A percentile compares a stretch with the other conserved stretches of the same genome.
phyloP scores from a whole-genome alignment of 306 rosid genomes.

The barrel medic (Medicago truncatula) region DNA sequence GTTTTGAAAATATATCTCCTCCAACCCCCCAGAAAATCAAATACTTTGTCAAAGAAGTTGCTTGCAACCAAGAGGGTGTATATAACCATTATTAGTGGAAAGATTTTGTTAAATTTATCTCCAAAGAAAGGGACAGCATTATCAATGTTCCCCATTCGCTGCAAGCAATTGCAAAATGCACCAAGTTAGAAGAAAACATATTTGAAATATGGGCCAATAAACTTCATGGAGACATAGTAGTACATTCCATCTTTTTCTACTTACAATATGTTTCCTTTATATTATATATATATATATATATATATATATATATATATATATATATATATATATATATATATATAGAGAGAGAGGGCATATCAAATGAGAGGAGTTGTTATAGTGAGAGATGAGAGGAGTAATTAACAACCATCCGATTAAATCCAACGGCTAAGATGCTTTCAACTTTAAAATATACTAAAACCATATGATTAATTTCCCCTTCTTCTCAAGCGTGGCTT shows the following conservation, averaged over 20 bases:
- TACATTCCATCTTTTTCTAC: background rate
- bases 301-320: no score
- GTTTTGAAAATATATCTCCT: conserved; percentile 78
- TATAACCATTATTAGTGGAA: conserved; percentile 95
- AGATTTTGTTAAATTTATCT: conserved; percentile 75
- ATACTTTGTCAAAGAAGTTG: conserved; percentile 85
- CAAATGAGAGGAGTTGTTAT: no score
- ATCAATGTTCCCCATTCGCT: conserved; percentile 96
- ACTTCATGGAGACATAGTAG: conserved; percentile 33
- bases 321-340: no score
- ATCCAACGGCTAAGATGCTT: no score
- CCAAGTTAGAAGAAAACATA: conserved; percentile 35
- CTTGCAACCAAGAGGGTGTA: conserved; percentile 94
- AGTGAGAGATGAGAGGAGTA: no score
- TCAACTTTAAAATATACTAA: no score
- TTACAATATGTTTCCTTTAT: background rate
- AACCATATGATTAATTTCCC: no score
- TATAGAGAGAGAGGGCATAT: no score
- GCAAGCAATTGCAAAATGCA: conserved; percentile 53
- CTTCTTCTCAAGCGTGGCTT: no score
- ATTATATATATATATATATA: no score
- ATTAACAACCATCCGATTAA: no score
- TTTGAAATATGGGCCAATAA: background rate
- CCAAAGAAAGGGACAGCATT: conserved; percentile 92
- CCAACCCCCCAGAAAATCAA: conserved; percentile 89